These are phyloP conservation scores for Phaeomoniella chlamydospora DNA, from an alignment of 2,329 filamentous ascomycete species.

Conservation along the genomic window DNA sequence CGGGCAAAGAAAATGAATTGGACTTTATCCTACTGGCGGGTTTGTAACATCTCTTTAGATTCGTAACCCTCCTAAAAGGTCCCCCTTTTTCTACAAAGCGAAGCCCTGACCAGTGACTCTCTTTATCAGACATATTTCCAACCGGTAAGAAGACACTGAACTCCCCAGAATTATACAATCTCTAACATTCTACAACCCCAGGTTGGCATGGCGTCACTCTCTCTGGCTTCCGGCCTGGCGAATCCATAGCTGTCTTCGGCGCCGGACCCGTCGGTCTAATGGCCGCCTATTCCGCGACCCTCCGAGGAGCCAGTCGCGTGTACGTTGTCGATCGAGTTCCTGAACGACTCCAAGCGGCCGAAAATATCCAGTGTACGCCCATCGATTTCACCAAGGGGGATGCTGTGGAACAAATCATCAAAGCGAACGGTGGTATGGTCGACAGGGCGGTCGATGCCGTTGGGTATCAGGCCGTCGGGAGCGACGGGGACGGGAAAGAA, in stretches of 20 bases:
- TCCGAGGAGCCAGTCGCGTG: slow-evolving; percentile 45
- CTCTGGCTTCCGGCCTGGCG: slow-evolving; percentile 26
- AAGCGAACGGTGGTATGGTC: slow-evolving; percentile 44
- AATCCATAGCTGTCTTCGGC: slow-evolving; percentile 48
- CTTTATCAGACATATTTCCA: no score
- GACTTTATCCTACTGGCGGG: slow-evolving; percentile 40
- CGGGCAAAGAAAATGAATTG: slow-evolving; percentile 45
- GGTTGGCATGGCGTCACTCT: slow-evolving; percentile 22
- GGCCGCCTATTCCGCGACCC: slow-evolving; percentile 47
- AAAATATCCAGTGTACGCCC: slow-evolving; percentile 40
- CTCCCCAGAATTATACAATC: slow-evolving; percentile 9
- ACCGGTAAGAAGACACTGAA: no score
- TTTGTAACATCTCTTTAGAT: no score
- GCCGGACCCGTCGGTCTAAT: slow-evolving; percentile 51
- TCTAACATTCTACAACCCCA: slow-evolving; percentile 18
- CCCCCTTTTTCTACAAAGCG: no score
- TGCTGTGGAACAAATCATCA: slow-evolving; percentile 45
- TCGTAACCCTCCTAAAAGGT: no score
- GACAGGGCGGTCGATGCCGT: slow-evolving; percentile 52
- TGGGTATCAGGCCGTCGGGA: slow-evolving; percentile 50
- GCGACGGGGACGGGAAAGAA: slow-evolving; percentile 40
- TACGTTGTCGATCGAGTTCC: slow-evolving; percentile 48
- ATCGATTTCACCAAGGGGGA: slow-evolving; percentile 48
- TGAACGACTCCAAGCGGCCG: slow-evolving; percentile 41
- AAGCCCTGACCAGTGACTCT: no score